Percentiles rank a stretch among this genome's conserved stretches.
These are phyloP conservation scores for Penicillium sp. DNA, from an alignment of 2,329 filamentous ascomycete genomes.

Conservation along the genomic window DNA sequence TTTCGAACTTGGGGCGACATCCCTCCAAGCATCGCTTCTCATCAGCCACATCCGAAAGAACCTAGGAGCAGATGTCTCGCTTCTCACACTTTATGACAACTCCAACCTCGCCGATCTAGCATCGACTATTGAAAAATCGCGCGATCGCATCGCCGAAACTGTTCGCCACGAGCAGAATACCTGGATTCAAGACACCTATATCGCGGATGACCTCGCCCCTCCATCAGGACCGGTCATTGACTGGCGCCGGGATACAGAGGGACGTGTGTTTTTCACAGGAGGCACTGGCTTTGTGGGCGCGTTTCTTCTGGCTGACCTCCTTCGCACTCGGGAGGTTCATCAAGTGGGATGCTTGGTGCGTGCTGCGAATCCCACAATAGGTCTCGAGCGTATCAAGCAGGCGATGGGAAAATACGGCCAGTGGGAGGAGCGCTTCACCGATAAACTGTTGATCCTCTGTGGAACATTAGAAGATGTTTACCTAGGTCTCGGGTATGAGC, in stretches of 20 bases:
- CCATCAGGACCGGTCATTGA: conserved; percentile 1
- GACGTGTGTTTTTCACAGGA: conserved; percentile 70
- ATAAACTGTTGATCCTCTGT: neutral
- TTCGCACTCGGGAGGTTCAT: conserved; percentile 48
- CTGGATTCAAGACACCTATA: conserved; percentile 19
- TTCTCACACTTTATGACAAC: neutral
- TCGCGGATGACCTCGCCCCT: conserved; percentile 10
- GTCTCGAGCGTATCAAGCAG: neutral
- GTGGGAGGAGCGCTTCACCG: conserved; percentile 1
- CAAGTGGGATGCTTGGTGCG: conserved; percentile 69
- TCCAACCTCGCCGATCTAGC: conserved; percentile 1
- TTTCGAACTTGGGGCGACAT: neutral
- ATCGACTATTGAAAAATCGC: neutral
- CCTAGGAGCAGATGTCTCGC: neutral
- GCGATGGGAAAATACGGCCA: conserved; percentile 9
- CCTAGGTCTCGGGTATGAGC: conserved; percentile 46
- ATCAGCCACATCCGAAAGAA: neutral
- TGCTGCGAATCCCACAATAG: neutral
- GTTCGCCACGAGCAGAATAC: conserved; percentile 12
- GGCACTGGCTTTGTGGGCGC: conserved; percentile 68
- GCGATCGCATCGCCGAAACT: neutral
- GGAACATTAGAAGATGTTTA: conserved; percentile 58
- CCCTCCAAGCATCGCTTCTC: neutral
- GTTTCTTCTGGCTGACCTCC: conserved; percentile 69
- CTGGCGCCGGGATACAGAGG: conserved; percentile 21